These are phyloP conservation scores for Suillus americanus DNA, from an alignment of 768 basidiomycete species.

Conservation along the genomic window DNA sequence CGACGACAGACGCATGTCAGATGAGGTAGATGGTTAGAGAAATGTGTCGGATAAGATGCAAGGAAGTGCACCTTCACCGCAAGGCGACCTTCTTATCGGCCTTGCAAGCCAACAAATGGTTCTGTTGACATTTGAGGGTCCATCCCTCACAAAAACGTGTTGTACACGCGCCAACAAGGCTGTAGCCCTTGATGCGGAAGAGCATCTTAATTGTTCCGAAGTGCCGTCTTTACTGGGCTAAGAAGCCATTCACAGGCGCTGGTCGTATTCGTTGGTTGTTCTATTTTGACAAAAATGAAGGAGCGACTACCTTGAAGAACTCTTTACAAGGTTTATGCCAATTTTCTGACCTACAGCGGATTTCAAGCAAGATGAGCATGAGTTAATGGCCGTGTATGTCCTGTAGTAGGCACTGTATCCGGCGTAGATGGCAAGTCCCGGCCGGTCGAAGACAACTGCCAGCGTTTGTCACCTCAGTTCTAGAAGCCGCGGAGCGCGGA, in stretches of 20 bases:
- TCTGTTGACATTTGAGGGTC: conserved; percentile 34
- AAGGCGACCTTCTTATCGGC: conserved; percentile 29
- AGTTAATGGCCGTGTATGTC: not conserved
- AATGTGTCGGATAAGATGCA: conserved; percentile 1
- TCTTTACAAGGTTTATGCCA: not conserved
- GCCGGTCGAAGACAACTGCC: not conserved
- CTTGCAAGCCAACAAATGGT: conserved; percentile 20
- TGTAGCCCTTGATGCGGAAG: conserved; percentile 26
- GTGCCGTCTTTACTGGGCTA: conserved; percentile 19
- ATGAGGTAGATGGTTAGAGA: not conserved
- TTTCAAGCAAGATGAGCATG: not conserved
- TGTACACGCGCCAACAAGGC: conserved; percentile 32
- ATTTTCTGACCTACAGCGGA: not conserved
- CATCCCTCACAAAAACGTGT: conserved; percentile 36
- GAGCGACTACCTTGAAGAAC: not conserved
- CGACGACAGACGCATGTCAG: not conserved
- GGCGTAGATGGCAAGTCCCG: conserved; percentile 3
- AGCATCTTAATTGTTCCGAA: conserved; percentile 21
- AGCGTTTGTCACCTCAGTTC: not conserved
- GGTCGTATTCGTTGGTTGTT: not conserved
- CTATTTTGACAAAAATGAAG: not conserved
- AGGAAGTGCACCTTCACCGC: conserved; percentile 12
- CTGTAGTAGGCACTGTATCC: not conserved
- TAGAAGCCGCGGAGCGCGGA: conserved; percentile 2
- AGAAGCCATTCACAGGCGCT: conserved; percentile 18